Conservation (phyloP, 2,329 filamentous ascomycete genomes). For the Colletotrichum sp. region DNA sequence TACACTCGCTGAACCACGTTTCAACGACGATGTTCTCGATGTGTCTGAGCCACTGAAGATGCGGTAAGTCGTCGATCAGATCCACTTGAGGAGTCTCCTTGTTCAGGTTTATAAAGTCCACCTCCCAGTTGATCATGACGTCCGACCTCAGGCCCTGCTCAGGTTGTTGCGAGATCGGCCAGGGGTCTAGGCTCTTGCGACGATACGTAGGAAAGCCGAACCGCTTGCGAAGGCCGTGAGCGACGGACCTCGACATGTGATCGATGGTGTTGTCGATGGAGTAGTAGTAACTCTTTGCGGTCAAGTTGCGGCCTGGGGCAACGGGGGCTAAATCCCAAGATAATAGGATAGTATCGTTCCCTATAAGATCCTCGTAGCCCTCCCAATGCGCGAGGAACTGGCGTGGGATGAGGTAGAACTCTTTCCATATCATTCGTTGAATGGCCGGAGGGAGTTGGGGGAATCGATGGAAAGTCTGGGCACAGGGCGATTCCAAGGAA, state of each 20-base stretch:
- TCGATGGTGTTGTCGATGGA: neutral
- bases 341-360: neutral
- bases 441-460: neutral
- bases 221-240: neutral
- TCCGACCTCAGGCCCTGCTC: neutral
- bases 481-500: neutral
- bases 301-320: neutral
- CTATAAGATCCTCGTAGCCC: neutral
- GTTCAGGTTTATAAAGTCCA: neutral
- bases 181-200: neutral
- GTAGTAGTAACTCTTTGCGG: neutral
- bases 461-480: neutral
- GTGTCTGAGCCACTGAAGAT: neutral
- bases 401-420: neutral
- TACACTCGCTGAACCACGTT: neutral
- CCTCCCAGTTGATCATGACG: neutral
- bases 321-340: neutral
- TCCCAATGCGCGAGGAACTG: neutral
- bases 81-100: neutral
- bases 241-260: neutral
- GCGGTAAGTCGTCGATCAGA: neutral
- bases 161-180: neutral
- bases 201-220: neutral
- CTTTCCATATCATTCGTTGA: neutral
- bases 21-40: neutral